Evolutionary conservation across 108 stramenopile genomes (phyloP).

Genomic region (Discostella stelligeroides): DNA sequence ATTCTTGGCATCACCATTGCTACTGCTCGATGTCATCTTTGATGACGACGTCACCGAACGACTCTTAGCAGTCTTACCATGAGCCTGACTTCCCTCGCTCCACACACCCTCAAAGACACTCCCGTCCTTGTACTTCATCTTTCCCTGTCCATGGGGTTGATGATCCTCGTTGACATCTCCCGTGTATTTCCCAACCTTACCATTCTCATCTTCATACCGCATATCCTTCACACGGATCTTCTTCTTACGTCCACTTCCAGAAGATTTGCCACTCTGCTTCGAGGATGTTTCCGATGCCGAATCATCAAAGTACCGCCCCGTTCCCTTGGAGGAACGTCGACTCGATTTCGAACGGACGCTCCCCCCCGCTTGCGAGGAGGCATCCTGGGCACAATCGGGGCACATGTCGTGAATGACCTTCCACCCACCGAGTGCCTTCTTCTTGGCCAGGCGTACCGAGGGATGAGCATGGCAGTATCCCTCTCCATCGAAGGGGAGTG

Average conservation of each 20-base stretch:
- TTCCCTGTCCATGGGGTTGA: slow-evolving; percentile 46
- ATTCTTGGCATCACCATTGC: background rate
- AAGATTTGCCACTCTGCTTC: slow-evolving; percentile 18
- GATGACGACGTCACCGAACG: background rate
- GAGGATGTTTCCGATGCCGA: slow-evolving; percentile 33
- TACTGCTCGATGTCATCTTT: background rate
- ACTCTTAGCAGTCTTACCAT: slow-evolving; percentile 32
- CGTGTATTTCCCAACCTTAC: slow-evolving; percentile 38
- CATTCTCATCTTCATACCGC: slow-evolving; percentile 40
- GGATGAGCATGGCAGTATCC: slow-evolving; percentile 54
- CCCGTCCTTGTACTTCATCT: slow-evolving; percentile 52
- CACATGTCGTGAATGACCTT: slow-evolving; percentile 50
- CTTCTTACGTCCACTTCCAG: slow-evolving; percentile 22
- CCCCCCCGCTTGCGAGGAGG: slow-evolving; percentile 26
- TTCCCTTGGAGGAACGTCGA: slow-evolving; percentile 21
- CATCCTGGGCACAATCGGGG: slow-evolving; percentile 47
- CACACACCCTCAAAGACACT: slow-evolving; percentile 38
- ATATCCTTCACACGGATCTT: slow-evolving; percentile 53
- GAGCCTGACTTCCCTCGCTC: slow-evolving; percentile 39
- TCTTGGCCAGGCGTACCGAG: slow-evolving; percentile 38
- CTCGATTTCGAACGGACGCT: slow-evolving; percentile 17
- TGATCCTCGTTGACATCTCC: slow-evolving; percentile 53
- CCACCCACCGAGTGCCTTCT: slow-evolving; percentile 53
- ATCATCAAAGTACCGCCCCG: slow-evolving; percentile 37
- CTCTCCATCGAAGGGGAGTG: slow-evolving; percentile 46